These are phyloP conservation scores for Polytrichum commune DNA, from an alignment of 225 moss, liverwort and hornwort species.

Conservation along the genomic window DNA sequence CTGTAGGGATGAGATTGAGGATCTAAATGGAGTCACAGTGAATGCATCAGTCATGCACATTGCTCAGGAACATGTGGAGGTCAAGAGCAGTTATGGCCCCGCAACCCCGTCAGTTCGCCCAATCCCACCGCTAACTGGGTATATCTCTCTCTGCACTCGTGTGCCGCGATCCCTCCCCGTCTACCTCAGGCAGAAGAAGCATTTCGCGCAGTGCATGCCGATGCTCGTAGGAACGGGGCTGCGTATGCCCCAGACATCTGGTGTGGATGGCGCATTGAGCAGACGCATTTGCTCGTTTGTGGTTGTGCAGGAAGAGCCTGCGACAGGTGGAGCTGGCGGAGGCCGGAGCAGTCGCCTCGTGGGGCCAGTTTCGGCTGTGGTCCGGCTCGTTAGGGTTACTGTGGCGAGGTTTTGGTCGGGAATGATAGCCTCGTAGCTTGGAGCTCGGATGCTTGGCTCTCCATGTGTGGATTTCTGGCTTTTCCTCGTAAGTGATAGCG, in stretches of 20 bases:
- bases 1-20: no score
- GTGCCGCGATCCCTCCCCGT: accelerated
- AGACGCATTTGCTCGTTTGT: neutral
- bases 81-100: no score
- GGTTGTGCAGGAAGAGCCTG: neutral
- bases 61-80: no score
- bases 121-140: no score
- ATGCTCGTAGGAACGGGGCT: conserved; percentile 12
- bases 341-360: neutral
- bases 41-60: no score
- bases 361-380: neutral
- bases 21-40: no score
- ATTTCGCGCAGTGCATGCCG: conserved; percentile 9
- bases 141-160: no score
- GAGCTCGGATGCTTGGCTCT: neutral
- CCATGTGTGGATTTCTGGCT: no score
- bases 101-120: no score
- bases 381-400: neutral
- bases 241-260: conserved; percentile 8
- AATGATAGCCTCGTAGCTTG: neutral
- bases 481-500: no score
- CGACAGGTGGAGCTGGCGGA: conserved; percentile 5
- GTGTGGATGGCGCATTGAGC: neutral
- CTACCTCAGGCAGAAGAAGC: neutral
- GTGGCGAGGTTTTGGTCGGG: neutral